Conservation (phyloP, 78 protist species). For the Emiliania huxleyi region DNA sequence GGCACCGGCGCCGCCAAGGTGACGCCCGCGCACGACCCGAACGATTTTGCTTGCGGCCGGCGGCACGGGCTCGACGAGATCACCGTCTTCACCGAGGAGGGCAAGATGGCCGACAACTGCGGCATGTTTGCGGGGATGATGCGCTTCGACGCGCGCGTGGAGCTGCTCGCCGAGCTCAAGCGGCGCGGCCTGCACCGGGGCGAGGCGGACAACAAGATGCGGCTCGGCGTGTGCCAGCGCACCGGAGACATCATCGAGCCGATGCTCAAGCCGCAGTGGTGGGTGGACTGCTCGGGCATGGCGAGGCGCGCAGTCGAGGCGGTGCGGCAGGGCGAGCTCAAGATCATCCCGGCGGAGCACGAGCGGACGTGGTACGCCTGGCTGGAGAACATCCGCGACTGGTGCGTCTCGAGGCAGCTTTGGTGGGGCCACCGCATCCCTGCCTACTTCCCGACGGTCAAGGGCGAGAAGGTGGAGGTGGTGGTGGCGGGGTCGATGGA, state of each 20-base stretch:
- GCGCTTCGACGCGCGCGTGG: conserved; percentile 49
- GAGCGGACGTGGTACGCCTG: conserved; percentile 59
- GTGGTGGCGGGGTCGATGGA: conserved; percentile 56
- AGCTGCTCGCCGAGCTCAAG: conserved; percentile 26
- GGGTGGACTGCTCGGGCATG: conserved; percentile 66
- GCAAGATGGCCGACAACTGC: not conserved
- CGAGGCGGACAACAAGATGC: not conserved
- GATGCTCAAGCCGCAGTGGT: conserved; percentile 92
- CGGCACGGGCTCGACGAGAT: conserved; percentile 83
- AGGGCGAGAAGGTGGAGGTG: not conserved
- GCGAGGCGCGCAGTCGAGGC: conserved; percentile 54
- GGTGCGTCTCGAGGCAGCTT: conserved; percentile 95
- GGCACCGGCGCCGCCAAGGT: conserved; percentile 93
- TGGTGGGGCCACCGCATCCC: conserved; percentile 99
- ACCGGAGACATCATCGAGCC: conserved; percentile 72
- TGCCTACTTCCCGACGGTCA: conserved; percentile 75
- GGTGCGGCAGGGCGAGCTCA: conserved; percentile 53
- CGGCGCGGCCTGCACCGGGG: not conserved
- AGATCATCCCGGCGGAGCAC: conserved; percentile 71
- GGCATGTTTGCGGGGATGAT: conserved; percentile 48
- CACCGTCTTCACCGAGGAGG: conserved; percentile 29
- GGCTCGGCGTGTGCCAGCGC: conserved; percentile 29
- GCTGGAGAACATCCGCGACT: conserved; percentile 81
- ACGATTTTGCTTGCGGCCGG: conserved; percentile 92
- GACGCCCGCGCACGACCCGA: conserved; percentile 98